Evolutionary conservation across 2,329 filamentous ascomycete species (phyloP).

Genomic region (Cercospora berteroae): DNA sequence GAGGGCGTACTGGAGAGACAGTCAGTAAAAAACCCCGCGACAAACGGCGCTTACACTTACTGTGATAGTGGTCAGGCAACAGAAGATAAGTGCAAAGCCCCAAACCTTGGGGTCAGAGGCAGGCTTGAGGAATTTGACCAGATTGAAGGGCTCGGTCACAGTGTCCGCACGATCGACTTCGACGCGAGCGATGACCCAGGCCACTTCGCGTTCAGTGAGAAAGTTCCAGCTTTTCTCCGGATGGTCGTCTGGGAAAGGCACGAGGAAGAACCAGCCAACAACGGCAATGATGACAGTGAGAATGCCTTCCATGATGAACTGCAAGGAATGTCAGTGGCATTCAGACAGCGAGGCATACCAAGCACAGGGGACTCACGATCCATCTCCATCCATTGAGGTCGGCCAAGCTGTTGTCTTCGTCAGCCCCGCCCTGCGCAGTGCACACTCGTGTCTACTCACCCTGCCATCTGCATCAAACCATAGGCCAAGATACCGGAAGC

Average conservation of each 20-base stretch:
- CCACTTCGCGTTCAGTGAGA: conserved; percentile 45
- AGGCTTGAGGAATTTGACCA: conserved; percentile 49
- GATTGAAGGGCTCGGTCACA: conserved; percentile 46
- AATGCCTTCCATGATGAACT: conserved; percentile 43
- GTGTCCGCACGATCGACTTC: conserved; percentile 53
- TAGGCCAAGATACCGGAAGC: conserved; percentile 43
- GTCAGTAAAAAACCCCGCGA: not conserved
- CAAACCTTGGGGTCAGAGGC: conserved; percentile 54
- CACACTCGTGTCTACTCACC: not conserved
- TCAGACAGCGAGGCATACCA: not conserved
- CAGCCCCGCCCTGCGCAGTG: not conserved
- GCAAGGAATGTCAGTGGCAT: conserved; percentile 6
- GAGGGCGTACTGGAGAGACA: conserved; percentile 58
- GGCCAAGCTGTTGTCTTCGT: conserved; percentile 44
- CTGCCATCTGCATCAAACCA: conserved; percentile 37
- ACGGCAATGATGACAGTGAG: conserved; percentile 43
- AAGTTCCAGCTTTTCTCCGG: conserved; percentile 44
- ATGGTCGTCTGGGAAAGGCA: conserved; percentile 46
- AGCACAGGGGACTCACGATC: conserved; percentile 29
- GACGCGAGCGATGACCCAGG: conserved; percentile 50
- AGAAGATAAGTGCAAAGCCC: conserved; percentile 55
- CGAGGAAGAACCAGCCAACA: conserved; percentile 44
- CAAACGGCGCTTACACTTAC: not conserved
- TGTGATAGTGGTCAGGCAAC: conserved; percentile 66
- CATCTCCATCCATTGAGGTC: conserved; percentile 45